Conservation (phyloP, 495 filamentous ascomycete species). For the Neurospora sp. region DNA sequence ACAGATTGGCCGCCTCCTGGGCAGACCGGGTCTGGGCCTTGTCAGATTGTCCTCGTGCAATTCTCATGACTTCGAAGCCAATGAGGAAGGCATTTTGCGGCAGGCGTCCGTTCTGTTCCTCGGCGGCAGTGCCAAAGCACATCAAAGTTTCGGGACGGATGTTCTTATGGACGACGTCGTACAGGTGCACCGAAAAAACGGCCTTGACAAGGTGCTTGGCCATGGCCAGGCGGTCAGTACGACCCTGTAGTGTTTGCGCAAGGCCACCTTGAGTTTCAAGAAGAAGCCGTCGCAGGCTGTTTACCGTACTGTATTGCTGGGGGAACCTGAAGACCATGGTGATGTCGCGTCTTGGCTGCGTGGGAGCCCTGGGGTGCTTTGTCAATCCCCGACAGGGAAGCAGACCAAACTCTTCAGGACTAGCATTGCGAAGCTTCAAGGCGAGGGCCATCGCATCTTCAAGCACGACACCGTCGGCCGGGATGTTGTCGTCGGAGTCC, state of each 20-base stretch:
- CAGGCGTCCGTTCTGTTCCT: not conserved
- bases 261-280: not conserved
- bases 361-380: not conserved
- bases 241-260: not conserved
- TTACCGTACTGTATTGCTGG: not conserved
- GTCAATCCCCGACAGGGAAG: not conserved
- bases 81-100: constrained; percentile 25
- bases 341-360: not conserved
- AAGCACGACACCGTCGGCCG: not conserved
- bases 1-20: constrained; percentile 40
- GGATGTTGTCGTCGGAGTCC: not conserved
- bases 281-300: not conserved
- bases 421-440: not conserved
- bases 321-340: not conserved
- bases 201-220: constrained; percentile 35
- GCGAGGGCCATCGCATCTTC: not conserved
- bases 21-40: constrained; percentile 25
- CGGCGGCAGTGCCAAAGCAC: constrained; percentile 17
- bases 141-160: constrained; percentile 45
- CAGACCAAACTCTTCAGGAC: not conserved
- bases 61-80: constrained; percentile 42
- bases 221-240: constrained; percentile 14
- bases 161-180: constrained; percentile 48
- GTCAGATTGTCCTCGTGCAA: not conserved
- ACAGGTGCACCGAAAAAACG: constrained; percentile 41